These are phyloP conservation scores for Puccinia horiana DNA, from an alignment of 1,284 basidiomycete species.

Conservation along the genomic window DNA sequence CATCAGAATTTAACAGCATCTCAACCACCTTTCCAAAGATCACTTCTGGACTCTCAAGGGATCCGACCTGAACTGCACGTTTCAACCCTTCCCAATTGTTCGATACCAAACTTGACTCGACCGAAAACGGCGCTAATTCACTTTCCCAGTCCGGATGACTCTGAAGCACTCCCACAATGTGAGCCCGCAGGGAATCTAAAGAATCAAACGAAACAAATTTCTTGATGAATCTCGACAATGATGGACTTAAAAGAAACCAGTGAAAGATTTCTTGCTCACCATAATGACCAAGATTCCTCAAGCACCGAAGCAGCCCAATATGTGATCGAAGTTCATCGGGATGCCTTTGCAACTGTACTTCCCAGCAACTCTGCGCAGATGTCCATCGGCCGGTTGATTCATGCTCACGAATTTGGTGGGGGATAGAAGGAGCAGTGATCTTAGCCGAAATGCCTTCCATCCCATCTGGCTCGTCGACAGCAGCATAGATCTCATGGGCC, in stretches of 20 bases:
- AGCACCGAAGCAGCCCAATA: slow-evolving; percentile 83
- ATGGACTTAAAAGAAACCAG: neutral
- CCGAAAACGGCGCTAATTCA: slow-evolving; percentile 77
- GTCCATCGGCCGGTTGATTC: slow-evolving; percentile 98
- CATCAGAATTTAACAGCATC: slow-evolving; percentile 68
- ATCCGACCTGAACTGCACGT: slow-evolving; percentile 63
- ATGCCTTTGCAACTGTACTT: slow-evolving; percentile 86
- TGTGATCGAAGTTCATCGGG: slow-evolving; percentile 88
- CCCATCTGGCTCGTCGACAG: slow-evolving; percentile 95
- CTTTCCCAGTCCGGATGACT: slow-evolving; percentile 82
- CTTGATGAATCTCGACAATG: neutral
- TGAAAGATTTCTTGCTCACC: slow-evolving; percentile 64
- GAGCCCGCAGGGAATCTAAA: slow-evolving; percentile 88
- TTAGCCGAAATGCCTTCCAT: slow-evolving; percentile 96
- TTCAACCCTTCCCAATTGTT: slow-evolving; percentile 85
- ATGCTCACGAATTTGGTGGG: slow-evolving; percentile 97
- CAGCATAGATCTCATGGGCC: slow-evolving; percentile 92
- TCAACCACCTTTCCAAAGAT: slow-evolving; percentile 80
- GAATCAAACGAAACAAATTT: neutral
- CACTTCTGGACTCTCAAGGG: slow-evolving; percentile 65
- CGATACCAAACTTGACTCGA: slow-evolving; percentile 93
- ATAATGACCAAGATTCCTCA: slow-evolving; percentile 94
- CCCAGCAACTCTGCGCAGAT: slow-evolving; percentile 98
- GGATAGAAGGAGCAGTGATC: slow-evolving; percentile 84
- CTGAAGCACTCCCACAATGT: slow-evolving; percentile 81